Evolutionary conservation across 805 yeast species (phyloP).

Genomic region (Teunomyces lycoperdinae): DNA sequence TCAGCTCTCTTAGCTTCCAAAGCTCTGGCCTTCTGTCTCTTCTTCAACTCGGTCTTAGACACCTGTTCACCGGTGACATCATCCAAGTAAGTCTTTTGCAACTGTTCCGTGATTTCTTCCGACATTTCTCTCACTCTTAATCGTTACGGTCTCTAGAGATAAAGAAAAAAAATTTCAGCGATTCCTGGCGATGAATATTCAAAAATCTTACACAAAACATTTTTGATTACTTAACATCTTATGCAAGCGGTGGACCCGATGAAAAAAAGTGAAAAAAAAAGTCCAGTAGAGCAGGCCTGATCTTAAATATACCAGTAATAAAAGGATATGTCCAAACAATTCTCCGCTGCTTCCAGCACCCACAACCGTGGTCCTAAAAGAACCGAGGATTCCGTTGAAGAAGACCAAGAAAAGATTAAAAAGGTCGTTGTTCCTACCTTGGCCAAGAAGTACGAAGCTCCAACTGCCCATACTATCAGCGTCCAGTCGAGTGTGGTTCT

Average conservation of each 20-base stretch:
- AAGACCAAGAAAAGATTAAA: constrained; percentile 1
- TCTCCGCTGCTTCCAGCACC: constrained; percentile 1
- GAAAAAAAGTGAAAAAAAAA: constrained; percentile 6
- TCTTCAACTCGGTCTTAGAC: constrained; percentile 93
- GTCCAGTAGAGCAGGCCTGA: not conserved
- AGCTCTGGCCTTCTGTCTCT: constrained; percentile 87
- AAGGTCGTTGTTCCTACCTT: not conserved
- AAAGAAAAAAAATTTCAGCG: not conserved
- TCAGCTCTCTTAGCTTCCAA: constrained; percentile 88
- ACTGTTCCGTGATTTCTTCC: constrained; percentile 64
- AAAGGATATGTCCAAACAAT: constrained; percentile 2
- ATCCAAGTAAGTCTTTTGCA: constrained; percentile 78
- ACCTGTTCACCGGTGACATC: constrained; percentile 96
- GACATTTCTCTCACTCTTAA: not conserved
- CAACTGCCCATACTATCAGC: constrained; percentile 40
- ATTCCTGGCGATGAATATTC: not conserved
- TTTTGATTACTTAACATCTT: not conserved
- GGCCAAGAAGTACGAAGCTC: constrained; percentile 26
- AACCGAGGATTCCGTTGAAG: constrained; percentile 1
- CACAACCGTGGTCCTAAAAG: constrained; percentile 1
- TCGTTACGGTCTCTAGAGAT: not conserved
- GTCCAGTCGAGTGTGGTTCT: constrained; percentile 52
- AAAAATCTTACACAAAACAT: not conserved
- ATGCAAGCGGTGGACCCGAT: not conserved
- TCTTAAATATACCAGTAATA: not conserved